phyloP scores from a whole-genome alignment of 805 yeast genomes.

The Kregervanrija delftensis region DNA sequence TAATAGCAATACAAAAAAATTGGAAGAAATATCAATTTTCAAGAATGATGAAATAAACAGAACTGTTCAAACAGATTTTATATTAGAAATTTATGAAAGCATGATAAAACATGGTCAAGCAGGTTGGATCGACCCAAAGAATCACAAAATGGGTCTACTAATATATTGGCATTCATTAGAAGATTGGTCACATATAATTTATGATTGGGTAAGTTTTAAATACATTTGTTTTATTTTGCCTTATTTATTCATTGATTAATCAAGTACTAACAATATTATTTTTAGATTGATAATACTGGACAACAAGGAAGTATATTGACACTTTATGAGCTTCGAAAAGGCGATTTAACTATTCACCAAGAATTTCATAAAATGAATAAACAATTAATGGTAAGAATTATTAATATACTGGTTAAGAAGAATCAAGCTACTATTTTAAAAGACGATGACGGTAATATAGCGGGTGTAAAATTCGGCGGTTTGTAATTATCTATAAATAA shows the following conservation, averaged over 20 bases:
- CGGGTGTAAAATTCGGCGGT: slow-evolving; percentile 57
- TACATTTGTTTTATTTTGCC: not conserved
- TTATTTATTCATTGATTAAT: slow-evolving; percentile 12
- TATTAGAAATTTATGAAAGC: slow-evolving; percentile 46
- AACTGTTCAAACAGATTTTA: slow-evolving; percentile 45
- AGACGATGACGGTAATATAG: slow-evolving; percentile 45
- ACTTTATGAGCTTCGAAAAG: slow-evolving; percentile 67
- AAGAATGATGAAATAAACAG: slow-evolving; percentile 46
- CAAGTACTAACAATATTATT: too few relatives aligned
- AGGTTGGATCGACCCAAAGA: slow-evolving; percentile 42
- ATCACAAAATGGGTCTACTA: slow-evolving; percentile 39
- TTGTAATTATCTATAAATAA: too few relatives aligned
- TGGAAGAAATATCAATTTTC: slow-evolving; percentile 32
- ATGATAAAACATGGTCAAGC: slow-evolving; percentile 55
- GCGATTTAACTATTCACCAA: slow-evolving; percentile 49
- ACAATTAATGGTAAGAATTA: slow-evolving; percentile 42
- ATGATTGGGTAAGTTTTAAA: slow-evolving; percentile 44
- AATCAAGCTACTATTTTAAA: slow-evolving; percentile 70
- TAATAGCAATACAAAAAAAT: slow-evolving; percentile 1
- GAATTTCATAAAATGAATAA: slow-evolving; percentile 61
- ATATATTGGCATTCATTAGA: slow-evolving; percentile 67
- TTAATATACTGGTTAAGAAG: slow-evolving; percentile 53
- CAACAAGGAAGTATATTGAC: slow-evolving; percentile 75
- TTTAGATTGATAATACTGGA: slow-evolving; percentile 56
- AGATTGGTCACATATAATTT: slow-evolving; percentile 57